A percentile compares a stretch with the other conserved stretches of the same genome.
phyloP scores from a whole-genome alignment of 352 stramenopile species.

The Pythium volutum region DNA sequence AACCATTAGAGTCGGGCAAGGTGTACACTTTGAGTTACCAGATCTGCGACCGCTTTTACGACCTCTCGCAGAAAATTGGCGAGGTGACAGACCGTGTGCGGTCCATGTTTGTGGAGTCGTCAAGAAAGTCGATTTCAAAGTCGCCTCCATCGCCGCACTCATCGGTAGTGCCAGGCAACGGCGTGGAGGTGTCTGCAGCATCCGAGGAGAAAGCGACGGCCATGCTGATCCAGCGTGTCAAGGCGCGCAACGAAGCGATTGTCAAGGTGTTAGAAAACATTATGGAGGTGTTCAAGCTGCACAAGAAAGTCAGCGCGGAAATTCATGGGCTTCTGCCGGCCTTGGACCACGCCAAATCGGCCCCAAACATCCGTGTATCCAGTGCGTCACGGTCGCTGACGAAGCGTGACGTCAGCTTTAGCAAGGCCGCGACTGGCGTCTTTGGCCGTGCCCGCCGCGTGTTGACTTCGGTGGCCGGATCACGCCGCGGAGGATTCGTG shows the following conservation, averaged over 20 bases:
- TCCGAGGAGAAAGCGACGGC: constrained; percentile 10
- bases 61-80: constrained; percentile 28
- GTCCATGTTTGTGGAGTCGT: constrained; percentile 17
- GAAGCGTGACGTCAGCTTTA: constrained; percentile 15
- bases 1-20: constrained; percentile 28
- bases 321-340: constrained; percentile 23
- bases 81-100: constrained; percentile 6
- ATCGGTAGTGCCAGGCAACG: background rate
- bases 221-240: constrained; percentile 24
- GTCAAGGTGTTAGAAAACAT: constrained; percentile 33
- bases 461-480: constrained; percentile 17
- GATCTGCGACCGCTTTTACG: constrained; percentile 40
- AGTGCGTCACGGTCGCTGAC: constrained; percentile 7
- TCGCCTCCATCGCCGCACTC: background rate
- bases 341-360: constrained; percentile 4
- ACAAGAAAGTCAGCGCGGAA: constrained; percentile 38
- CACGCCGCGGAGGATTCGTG: constrained; percentile 22
- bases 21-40: constrained; percentile 28
- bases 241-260: constrained; percentile 32
- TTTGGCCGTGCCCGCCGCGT: constrained; percentile 30
- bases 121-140: background rate
- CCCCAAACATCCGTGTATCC: background rate
- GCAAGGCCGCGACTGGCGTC: constrained; percentile 13
- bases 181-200: background rate
- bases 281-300: constrained; percentile 34